Evolutionary conservation across 176 grass and related monocot species (phyloP).

Genomic region (Cenchrus purpureus): DNA sequence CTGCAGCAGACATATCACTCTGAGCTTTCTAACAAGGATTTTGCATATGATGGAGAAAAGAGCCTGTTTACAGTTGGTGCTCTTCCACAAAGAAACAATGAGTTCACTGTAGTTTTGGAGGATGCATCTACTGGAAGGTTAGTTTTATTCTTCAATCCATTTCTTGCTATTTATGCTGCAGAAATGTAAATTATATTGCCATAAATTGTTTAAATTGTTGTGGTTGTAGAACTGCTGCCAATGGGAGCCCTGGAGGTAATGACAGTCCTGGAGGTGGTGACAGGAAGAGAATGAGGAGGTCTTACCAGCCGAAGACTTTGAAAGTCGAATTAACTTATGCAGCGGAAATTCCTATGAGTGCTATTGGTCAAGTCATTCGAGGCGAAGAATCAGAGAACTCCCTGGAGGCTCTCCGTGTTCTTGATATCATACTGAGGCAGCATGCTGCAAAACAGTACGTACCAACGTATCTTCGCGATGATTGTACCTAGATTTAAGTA

Average conservation of each 20-base stretch:
- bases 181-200: background rate
- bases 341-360: conserved; percentile 59
- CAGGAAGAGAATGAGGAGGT: conserved; percentile 47
- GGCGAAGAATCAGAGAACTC: conserved; percentile 65
- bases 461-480: conserved; percentile 35
- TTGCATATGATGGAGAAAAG: conserved; percentile 74
- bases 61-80: conserved; percentile 61
- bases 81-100: conserved; percentile 63
- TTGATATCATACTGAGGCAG: conserved; percentile 70
- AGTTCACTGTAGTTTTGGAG: conserved; percentile 67
- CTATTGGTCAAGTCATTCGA: conserved; percentile 55
- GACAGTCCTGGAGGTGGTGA: conserved; percentile 61
- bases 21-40: conserved; percentile 63
- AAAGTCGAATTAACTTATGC: conserved; percentile 59
- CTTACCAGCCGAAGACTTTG: conserved; percentile 49
- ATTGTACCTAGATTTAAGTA: conserved; percentile 1
- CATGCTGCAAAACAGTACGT: conserved; percentile 64
- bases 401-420: conserved; percentile 58
- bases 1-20: conserved; percentile 53
- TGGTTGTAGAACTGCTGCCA: conserved; percentile 47
- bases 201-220: background rate
- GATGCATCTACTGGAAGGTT: conserved; percentile 52
- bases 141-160: conserved; percentile 30
- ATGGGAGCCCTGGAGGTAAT: conserved; percentile 53
- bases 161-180: background rate